These are phyloP conservation scores for Castanea crenata DNA, from an alignment of 306 rosid genomes.

Conservation along the genomic window DNA sequence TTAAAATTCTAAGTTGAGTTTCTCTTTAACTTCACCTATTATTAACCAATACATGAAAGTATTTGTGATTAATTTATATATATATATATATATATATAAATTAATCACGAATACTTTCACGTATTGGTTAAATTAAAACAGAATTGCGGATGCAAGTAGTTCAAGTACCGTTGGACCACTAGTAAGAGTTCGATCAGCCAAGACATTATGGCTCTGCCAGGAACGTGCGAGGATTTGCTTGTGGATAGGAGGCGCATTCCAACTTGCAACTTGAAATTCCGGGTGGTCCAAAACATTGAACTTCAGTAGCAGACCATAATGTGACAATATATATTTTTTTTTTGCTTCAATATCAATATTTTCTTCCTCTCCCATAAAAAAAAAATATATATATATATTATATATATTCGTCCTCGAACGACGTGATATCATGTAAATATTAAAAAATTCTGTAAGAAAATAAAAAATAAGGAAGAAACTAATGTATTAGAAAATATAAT, in stretches of 20 bases:
- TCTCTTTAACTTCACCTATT: no score
- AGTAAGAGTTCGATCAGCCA: background rate
- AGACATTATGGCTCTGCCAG: slow-evolving; percentile 12
- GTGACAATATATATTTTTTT: background rate
- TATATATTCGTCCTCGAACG: background rate
- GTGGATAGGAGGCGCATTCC: background rate
- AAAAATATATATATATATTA: no score
- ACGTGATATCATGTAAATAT: background rate
- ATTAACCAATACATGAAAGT: no score
- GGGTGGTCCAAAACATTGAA: slow-evolving; percentile 18
- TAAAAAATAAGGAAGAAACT: no score
- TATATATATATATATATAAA: no score
- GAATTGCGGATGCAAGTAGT: background rate
- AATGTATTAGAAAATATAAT: no score
- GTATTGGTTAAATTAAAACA: no score
- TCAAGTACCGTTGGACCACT: background rate
- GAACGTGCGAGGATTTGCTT: slow-evolving; percentile 10
- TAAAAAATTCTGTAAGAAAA: no score
- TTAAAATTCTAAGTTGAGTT: no score
- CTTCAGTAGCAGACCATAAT: slow-evolving; percentile 5
- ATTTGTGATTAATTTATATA: no score
- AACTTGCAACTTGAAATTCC: background rate
- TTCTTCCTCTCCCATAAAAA: no score
- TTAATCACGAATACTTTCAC: no score
- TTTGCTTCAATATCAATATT: background rate